These are phyloP conservation scores for Cucurbita moschata DNA, from an alignment of 306 rosid genomes.

Conservation along the genomic window DNA sequence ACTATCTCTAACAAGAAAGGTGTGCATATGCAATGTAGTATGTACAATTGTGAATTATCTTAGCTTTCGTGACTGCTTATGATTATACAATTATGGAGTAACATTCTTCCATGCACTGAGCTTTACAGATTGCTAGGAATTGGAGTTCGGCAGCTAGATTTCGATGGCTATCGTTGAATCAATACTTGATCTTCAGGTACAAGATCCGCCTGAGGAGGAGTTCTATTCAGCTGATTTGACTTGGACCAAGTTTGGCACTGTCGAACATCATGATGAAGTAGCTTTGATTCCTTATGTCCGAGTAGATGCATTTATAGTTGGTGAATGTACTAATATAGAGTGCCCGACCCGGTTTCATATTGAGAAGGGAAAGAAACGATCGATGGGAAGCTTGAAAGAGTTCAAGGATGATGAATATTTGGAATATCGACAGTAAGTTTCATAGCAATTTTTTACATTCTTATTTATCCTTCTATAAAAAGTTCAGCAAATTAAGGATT, in stretches of 20 bases:
- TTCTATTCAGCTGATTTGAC: conserved; percentile 63
- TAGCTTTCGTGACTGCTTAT: background rate
- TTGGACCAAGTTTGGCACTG: conserved; percentile 75
- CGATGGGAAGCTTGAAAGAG: conserved; percentile 66
- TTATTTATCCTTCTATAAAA: background rate
- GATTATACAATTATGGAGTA: background rate
- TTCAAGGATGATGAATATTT: conserved; percentile 82
- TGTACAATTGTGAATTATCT: background rate
- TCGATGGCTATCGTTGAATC: conserved; percentile 62
- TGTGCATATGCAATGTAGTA: background rate
- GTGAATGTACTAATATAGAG: conserved; percentile 71
- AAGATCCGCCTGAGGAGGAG: conserved; percentile 79
- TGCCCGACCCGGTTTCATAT: conserved; percentile 81
- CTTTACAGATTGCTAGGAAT: background rate
- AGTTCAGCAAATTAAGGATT: background rate
- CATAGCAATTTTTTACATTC: background rate
- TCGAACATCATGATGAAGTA: conserved; percentile 67
- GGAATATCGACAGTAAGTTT: conserved; percentile 76
- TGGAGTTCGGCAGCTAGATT: background rate
- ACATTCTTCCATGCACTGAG: background rate
- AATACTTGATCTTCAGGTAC: conserved; percentile 45
- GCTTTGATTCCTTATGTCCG: conserved; percentile 81
- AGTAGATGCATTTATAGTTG: conserved; percentile 76
- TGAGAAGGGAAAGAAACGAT: conserved; percentile 65
- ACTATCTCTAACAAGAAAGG: too few relatives aligned